Evolutionary conservation across 257 asterid species (phyloP).

Genomic region (Lithospermum erythrorhizon): DNA sequence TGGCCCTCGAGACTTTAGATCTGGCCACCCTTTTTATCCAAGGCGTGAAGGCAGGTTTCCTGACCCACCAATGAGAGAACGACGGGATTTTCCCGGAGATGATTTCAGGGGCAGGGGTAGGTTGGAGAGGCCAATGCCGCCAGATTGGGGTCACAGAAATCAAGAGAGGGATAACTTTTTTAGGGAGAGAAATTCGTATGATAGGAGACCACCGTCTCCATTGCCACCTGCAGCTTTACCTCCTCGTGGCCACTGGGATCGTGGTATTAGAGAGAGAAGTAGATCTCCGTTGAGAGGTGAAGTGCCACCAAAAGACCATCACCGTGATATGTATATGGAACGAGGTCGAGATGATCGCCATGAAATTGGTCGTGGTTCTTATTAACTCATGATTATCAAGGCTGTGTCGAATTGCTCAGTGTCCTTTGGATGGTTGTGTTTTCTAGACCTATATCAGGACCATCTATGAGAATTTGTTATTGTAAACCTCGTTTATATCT

Average conservation of each 20-base stretch:
- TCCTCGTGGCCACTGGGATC: constrained; percentile 52
- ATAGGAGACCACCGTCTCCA: constrained; percentile 45
- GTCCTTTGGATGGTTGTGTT: not conserved
- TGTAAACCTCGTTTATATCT: too few relatives aligned
- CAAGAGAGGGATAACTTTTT: constrained; percentile 50
- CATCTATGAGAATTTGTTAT: too few relatives aligned
- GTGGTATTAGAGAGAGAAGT: constrained; percentile 56
- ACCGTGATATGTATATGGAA: constrained; percentile 34
- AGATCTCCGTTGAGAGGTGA: constrained; percentile 62
- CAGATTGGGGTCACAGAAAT: constrained; percentile 54
- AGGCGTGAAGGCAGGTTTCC: constrained; percentile 53
- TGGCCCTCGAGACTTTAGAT: constrained; percentile 53
- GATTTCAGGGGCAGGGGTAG: constrained; percentile 43
- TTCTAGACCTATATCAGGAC: not conserved
- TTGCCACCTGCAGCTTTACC: constrained; percentile 27
- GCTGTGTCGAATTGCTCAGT: not conserved
- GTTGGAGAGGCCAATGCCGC: constrained; percentile 39
- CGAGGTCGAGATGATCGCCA: constrained; percentile 53
- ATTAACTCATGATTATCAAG: constrained; percentile 15
- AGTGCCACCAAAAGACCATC: constrained; percentile 36
- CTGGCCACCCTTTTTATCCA: constrained; percentile 33
- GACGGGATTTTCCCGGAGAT: constrained; percentile 37
- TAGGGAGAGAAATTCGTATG: constrained; percentile 42
- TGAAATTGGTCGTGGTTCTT: constrained; percentile 35
- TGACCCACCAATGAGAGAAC: constrained; percentile 38